These are phyloP conservation scores for Fusarium chuoi DNA, from an alignment of 2,329 filamentous ascomycete genomes.

Conservation along the genomic window DNA sequence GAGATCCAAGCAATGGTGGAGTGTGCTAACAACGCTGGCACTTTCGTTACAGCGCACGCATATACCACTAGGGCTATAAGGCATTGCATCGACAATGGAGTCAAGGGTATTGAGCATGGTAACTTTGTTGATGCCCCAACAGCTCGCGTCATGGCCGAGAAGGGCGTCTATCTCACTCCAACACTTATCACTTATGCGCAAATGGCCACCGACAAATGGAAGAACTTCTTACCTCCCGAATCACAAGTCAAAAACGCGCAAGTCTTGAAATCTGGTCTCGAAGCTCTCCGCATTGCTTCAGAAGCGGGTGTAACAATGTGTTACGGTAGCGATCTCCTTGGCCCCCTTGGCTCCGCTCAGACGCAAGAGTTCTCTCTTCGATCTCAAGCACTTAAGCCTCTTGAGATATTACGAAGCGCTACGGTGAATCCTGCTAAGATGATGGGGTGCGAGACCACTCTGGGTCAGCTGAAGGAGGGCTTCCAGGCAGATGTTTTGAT, in stretches of 20 bases:
- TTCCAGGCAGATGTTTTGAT: background rate
- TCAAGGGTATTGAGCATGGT: background rate
- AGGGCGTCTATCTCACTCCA: background rate
- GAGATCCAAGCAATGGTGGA: background rate
- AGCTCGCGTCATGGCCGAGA: background rate
- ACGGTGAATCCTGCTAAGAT: background rate
- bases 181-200: background rate
- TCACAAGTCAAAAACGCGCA: background rate
- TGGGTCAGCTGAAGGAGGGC: background rate
- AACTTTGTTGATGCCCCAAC: background rate
- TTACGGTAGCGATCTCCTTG: background rate
- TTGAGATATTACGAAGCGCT: background rate
- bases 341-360: background rate
- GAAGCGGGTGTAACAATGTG: background rate
- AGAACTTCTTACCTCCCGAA: background rate
- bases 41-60: background rate
- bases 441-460: background rate
- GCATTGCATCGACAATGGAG: constrained; percentile 52
- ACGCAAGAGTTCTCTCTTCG: background rate
- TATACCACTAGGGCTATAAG: constrained; percentile 57
- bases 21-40: background rate
- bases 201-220: background rate
- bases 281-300: background rate
- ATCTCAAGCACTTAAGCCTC: background rate
- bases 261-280: background rate